phyloP scores from a whole-genome alignment of 2,329 filamentous ascomycete species.

The Epicoccum nigrum region DNA sequence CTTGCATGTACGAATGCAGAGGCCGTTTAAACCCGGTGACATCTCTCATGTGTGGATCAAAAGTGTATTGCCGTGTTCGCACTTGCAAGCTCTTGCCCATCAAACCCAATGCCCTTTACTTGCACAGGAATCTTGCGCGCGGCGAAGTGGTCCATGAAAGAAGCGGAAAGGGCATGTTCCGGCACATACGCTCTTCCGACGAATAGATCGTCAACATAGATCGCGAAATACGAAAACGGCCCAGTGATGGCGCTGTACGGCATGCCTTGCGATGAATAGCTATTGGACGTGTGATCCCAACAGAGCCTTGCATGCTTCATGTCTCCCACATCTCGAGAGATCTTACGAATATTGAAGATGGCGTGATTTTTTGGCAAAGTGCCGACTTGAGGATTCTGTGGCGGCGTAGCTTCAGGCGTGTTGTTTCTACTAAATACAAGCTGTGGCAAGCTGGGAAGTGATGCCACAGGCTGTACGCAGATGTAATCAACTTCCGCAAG shows the following conservation, averaged over 20 bases:
- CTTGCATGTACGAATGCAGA: background rate
- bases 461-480: constrained; percentile 10
- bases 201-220: constrained; percentile 28
- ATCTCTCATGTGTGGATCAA: background rate
- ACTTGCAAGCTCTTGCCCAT: constrained; percentile 28
- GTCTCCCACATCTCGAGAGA: constrained; percentile 20
- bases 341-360: constrained; percentile 1
- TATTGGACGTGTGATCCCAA: constrained; percentile 27
- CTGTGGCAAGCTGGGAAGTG: background rate
- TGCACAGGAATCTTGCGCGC: constrained; percentile 19
- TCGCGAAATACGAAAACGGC: constrained; percentile 41
- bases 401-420: background rate
- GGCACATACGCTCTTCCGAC: constrained; percentile 40
- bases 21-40: background rate
- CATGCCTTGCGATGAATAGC: constrained; percentile 8
- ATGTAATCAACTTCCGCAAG: constrained; percentile 25
- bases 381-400: background rate
- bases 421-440: background rate
- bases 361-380: background rate
- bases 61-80: constrained; percentile 1
- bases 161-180: constrained; percentile 28
- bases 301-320: constrained; percentile 31
- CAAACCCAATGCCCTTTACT: constrained; percentile 38
- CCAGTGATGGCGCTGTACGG: constrained; percentile 45
- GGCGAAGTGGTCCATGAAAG: constrained; percentile 17